These are phyloP conservation scores for Cladophialophora exuberans DNA, from an alignment of 2,329 filamentous ascomycete genomes.

Conservation along the genomic window DNA sequence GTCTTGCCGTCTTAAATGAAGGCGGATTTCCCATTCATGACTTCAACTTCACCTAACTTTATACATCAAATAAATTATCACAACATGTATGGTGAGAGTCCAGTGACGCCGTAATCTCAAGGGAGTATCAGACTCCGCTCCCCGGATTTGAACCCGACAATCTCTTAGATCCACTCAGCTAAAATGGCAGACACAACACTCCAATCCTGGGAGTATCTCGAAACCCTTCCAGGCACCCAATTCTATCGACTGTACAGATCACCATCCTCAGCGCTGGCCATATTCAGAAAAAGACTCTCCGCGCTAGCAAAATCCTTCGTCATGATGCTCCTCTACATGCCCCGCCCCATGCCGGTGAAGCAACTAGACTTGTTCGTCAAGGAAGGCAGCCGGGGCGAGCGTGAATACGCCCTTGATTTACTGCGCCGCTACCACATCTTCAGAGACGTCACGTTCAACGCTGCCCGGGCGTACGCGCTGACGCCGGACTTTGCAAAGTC, in stretches of 20 bases:
- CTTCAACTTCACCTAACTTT: too few species aligned
- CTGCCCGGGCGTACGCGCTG: slow-evolving; percentile 73
- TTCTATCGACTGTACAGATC: slow-evolving; percentile 93
- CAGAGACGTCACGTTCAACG: slow-evolving; percentile 62
- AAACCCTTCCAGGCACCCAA: slow-evolving; percentile 84
- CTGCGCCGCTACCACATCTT: slow-evolving; percentile 87
- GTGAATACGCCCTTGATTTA: slow-evolving; percentile 80
- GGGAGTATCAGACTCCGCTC: too few species aligned
- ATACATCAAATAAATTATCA: too few species aligned
- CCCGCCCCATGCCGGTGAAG: slow-evolving; percentile 73
- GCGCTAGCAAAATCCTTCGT: slow-evolving; percentile 94
- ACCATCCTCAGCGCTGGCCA: slow-evolving; percentile 90
- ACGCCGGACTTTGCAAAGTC: slow-evolving; percentile 82
- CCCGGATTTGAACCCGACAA: too few species aligned
- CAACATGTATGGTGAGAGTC: too few species aligned
- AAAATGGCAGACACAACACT: slow-evolving; percentile 39
- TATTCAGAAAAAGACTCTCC: slow-evolving; percentile 96
- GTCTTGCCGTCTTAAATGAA: too few species aligned
- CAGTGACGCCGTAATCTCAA: too few species aligned
- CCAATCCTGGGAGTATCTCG: slow-evolving; percentile 83
- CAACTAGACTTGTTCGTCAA: slow-evolving; percentile 88
- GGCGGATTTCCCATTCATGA: too few species aligned
- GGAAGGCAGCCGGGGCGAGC: slow-evolving; percentile 68
- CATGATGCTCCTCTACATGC: slow-evolving; percentile 92
- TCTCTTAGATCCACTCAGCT: too few species aligned